Base-by-base conservation (phyloP, 129 eudicot genomes). In the Flaveria trinervia region DNA sequence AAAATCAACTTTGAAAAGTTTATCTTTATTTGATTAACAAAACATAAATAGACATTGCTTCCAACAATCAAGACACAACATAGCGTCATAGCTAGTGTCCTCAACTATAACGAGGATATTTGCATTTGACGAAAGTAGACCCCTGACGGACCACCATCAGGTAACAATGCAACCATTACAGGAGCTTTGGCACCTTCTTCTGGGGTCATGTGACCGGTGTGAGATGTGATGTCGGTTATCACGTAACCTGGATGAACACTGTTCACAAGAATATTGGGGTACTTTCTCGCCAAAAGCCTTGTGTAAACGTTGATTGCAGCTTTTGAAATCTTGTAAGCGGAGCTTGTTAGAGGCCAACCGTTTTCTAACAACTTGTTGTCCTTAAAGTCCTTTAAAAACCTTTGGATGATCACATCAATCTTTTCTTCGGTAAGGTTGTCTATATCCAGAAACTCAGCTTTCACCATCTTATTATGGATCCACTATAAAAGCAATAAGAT, bases 141-240 rank as follows among this genome's bases (percentile, higher is more conserved):
- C 64, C 54, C 59, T 1, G 65, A 71, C 30, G 65, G 76, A n/a
- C 76, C 65, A 8, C 17, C 45, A 30, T 52, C 46, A 4, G 76
- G 65, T 48, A 71, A 71, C 28, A 71, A 71, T n/a, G 76, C 76
- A 52, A 10, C 30, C 76, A 51, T 71, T 10, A 71, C 65, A 0
- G 65, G 65, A 52, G 33, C 65, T 71, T 71, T 71, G 28, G 76
- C 76, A 52, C 76, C 65, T 71, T 28, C 76, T 51, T 71, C 76
- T 2, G 2, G 17, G 0, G 65, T 71, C 1, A 28, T 4, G 9
- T 8, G 0, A 16, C 76, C 65, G 8, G 65, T 71, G 4, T 49
- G 59, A 14, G 23, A 70, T 23, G 74, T 46, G 60, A 70, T 70
- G 22, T 70, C 44, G 23, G 44, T 46, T 16, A 48, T 14, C 23